Evolutionary conservation across 2,329 filamentous ascomycete genomes (phyloP), one percentile per base, ranked within the genome.

Genomic region (Talaromyces sp.): DNA sequence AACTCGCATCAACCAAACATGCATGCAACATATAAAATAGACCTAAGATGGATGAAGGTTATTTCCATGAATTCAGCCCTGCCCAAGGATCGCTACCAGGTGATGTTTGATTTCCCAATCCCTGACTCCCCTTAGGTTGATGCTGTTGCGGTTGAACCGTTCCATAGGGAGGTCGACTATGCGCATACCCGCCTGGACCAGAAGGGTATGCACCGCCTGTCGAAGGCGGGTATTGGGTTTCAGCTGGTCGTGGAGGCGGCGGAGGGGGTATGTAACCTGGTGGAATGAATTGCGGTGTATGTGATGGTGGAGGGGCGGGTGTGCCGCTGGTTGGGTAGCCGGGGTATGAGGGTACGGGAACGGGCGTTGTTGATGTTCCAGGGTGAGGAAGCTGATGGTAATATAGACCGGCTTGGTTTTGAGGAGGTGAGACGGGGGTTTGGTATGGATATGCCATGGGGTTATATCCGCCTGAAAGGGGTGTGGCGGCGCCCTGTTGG

Each of bases 1-100:
- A 14, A 22, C n/a, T 19, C 31, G 31, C 52, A 52, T 31, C 19
- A 48, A 48, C 45, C 27, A 27, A 4, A 48, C 43, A 47, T 50
- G 48, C 48, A 19, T 33, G 27, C 27, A 52, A 37, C 31, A 22
- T 56, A 37, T 37, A 7, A 37, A 56, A 56, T 37, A 13, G 6
- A 37, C 14, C 10, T 22, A 11, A 43, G 39, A 58, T 39, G 5
- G 39, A 35, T 6, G 43, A 13, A 13, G 16, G 58, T 74, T 68
- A 90, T 75, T 89, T 90, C 88, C 88, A 91, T 54, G 84, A 85
- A 78, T 84, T 89, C 69, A 92, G 75, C 4, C 88, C 89, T 16
- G 88, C 88, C 88, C 88, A 92, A 8, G 88, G 89, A 81, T 92
- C 88, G 67, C 72, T 71, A 13, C 72, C 67, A 50, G 71, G 72